A percentile compares a stretch with the other conserved stretches of the same genome.
phyloP scores from a whole-genome alignment of 306 rosid species.

The Acacia confusa region DNA sequence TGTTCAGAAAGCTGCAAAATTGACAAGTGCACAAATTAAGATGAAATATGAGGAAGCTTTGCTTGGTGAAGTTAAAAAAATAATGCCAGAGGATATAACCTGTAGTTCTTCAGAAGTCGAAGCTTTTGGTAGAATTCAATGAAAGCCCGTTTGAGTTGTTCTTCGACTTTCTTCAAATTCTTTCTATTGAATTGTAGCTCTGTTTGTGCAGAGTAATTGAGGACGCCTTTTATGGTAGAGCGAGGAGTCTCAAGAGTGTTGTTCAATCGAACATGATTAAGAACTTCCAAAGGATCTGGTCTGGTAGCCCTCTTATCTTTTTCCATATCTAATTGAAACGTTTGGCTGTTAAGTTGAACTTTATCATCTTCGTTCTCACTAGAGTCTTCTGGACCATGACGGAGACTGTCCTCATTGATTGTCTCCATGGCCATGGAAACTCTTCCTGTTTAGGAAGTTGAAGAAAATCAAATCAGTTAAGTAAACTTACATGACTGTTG shows the following conservation, averaged over 20 bases:
- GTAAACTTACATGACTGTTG: background rate
- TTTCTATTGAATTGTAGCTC: slow-evolving; percentile 52
- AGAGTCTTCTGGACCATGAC: slow-evolving; percentile 30
- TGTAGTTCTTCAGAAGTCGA: slow-evolving; percentile 62
- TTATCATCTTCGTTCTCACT: slow-evolving; percentile 16
- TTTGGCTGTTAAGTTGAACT: slow-evolving; percentile 4
- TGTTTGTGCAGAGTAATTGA: slow-evolving; percentile 40
- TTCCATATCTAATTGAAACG: slow-evolving; percentile 17
- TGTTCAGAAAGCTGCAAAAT: slow-evolving; percentile 61
- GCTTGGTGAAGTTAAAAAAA: background rate
- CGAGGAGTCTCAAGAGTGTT: slow-evolving; percentile 53
- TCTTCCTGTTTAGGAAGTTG: slow-evolving; percentile 41
- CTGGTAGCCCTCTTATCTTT: slow-evolving; percentile 9
- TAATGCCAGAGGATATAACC: slow-evolving; percentile 26
- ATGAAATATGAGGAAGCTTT: background rate
- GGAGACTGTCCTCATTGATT: slow-evolving; percentile 48
- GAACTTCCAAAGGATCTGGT: slow-evolving; percentile 59
- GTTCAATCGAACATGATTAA: slow-evolving; percentile 51
- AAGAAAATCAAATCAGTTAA: background rate
- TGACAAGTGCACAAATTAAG: background rate
- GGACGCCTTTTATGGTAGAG: slow-evolving; percentile 57
- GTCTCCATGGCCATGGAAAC: slow-evolving; percentile 45
- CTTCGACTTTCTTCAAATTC: slow-evolving; percentile 56
- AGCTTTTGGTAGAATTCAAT: slow-evolving; percentile 67
- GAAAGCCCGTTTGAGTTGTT: slow-evolving; percentile 50